Evolutionary conservation across 2,329 filamentous ascomycete genomes (phyloP), one percentile per base, ranked within the genome.

Genomic region (Colletotrichum sp.): DNA sequence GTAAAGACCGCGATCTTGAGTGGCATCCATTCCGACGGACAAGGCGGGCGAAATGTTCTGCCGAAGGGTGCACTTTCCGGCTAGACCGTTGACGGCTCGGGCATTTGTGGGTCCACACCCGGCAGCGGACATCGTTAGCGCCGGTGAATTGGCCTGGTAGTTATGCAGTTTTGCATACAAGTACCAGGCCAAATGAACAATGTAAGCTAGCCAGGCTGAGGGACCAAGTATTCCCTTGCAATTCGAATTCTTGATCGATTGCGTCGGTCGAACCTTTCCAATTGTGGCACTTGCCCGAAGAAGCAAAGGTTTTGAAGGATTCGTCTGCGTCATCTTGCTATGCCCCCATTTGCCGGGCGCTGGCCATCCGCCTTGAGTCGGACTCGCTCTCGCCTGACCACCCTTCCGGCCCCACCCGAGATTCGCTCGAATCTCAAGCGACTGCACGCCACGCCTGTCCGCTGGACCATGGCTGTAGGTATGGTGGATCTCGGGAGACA

Each of bases 11-110:
- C 6, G n/a, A 51, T 21, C 11, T 9, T 51, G 43, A 13, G 6
- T 24, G 2, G 43, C 43, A 13, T 21, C n/a, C n/a, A 51, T 51
- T 38, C 31, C 61, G 29, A 64, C 43, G 38, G 68, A 47, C 33
- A 16, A 12, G 27, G 38, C 72, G 72, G 72, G 38, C 55, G 68
- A 72, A 73, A 11, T 71, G 27, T 74, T 24, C 24, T 33, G 34
- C 72, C 72, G 72, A 66, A 63, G 57, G 62, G 29, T 24, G 38
- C 54, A 24, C 43, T 51, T 24, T 33, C 47, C 27, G 61, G n/a
- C 59, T 73, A 57, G 57, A 9, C 27, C 31, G 61, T 55, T 33
- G 62, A 51, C 34, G 21, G 34, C n/a, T 58, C 63, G 63, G 68
- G 29, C 13, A 38, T 12, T 51, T 67, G 63, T 72, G 69, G 72